phyloP scores from a whole-genome alignment of 2,329 filamentous ascomycete genomes.

The Hirsutella minnesotensis region DNA sequence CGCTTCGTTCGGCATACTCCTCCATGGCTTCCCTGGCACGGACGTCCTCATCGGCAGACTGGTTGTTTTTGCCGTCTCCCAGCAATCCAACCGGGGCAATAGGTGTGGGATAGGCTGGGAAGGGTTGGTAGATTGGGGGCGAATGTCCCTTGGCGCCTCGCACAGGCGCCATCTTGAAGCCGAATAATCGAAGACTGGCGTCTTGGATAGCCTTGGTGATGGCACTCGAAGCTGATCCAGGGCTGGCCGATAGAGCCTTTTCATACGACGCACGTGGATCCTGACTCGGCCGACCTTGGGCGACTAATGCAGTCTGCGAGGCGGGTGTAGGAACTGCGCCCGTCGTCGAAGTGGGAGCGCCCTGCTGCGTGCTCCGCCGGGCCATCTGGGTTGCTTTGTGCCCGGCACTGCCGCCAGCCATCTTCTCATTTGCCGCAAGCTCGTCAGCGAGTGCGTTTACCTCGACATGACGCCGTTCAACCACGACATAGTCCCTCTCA shows the following conservation, averaged over 20 bases:
- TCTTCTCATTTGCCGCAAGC: slow-evolving; percentile 68
- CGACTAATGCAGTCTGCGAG: slow-evolving; percentile 64
- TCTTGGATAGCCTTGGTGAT: slow-evolving; percentile 93
- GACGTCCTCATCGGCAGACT: slow-evolving; percentile 63
- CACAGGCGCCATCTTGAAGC: slow-evolving; percentile 57
- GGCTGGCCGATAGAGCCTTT: slow-evolving; percentile 55
- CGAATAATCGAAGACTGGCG: slow-evolving; percentile 67
- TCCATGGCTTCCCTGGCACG: slow-evolving; percentile 73
- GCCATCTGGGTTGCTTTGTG: slow-evolving; percentile 52
- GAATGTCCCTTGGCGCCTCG: slow-evolving; percentile 54
- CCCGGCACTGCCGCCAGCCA: slow-evolving; percentile 34
- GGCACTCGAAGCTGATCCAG: slow-evolving; percentile 68
- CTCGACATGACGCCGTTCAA: slow-evolving; percentile 90
- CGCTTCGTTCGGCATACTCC: slow-evolving; percentile 82
- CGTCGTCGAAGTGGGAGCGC: slow-evolving; percentile 53
- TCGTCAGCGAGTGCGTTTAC: slow-evolving; percentile 97
- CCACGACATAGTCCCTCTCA: slow-evolving; percentile 88
- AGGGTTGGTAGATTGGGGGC: slow-evolving; percentile 69
- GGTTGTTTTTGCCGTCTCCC: slow-evolving; percentile 46
- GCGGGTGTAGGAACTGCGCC: slow-evolving; percentile 56
- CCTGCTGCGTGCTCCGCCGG: slow-evolving; percentile 70
- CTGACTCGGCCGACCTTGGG: slow-evolving; percentile 57
- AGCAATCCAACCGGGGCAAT: slow-evolving; percentile 50
- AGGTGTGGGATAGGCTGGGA: slow-evolving; percentile 71
- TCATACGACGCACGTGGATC: slow-evolving; percentile 74